A percentile compares a stretch with the other conserved stretches of the same genome.
These are phyloP conservation scores for Trichoderma sp. DNA, from an alignment of 2,329 filamentous ascomycete genomes.

Conservation along the genomic window DNA sequence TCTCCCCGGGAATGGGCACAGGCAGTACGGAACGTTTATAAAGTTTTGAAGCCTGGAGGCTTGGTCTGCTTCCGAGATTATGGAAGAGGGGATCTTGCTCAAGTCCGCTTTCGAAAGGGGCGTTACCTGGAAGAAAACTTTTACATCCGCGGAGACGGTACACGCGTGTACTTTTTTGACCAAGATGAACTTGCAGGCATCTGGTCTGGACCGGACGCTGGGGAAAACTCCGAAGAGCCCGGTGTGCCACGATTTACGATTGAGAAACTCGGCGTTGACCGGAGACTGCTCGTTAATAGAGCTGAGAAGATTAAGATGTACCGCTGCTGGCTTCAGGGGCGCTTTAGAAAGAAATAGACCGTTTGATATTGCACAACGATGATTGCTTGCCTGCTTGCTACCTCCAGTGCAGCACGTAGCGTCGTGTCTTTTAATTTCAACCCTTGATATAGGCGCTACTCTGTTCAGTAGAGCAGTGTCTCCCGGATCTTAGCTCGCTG, in stretches of 20 bases:
- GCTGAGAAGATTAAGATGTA: constrained; percentile 96
- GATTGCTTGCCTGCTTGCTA: not conserved
- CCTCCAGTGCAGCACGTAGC: not conserved
- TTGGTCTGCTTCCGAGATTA: constrained; percentile 95
- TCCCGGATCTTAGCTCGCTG: constrained; percentile 45
- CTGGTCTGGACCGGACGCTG: constrained; percentile 56
- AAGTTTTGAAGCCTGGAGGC: constrained; percentile 87
- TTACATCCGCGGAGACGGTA: constrained; percentile 93
- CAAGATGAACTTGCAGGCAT: constrained; percentile 75
- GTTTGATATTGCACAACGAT: not conserved
- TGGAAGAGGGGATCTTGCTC: constrained; percentile 88
- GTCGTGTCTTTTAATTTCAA: no score
- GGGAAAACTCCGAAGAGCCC: constrained; percentile 27
- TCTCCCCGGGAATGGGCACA: constrained; percentile 80
- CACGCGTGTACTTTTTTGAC: constrained; percentile 96
- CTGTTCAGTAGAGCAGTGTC: constrained; percentile 40
- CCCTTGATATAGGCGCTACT: no score
- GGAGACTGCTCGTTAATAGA: constrained; percentile 87
- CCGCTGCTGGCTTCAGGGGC: constrained; percentile 89
- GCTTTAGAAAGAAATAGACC: constrained; percentile 67
- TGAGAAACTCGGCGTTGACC: constrained; percentile 77
- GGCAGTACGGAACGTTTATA: constrained; percentile 77
- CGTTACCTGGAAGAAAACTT: constrained; percentile 96
- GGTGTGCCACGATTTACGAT: constrained; percentile 60
- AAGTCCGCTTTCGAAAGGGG: constrained; percentile 95